Evolutionary conservation across 2,329 filamentous ascomycete genomes (phyloP), one percentile per base, ranked within the genome.

Genomic region (Lachnellula suecica): DNA sequence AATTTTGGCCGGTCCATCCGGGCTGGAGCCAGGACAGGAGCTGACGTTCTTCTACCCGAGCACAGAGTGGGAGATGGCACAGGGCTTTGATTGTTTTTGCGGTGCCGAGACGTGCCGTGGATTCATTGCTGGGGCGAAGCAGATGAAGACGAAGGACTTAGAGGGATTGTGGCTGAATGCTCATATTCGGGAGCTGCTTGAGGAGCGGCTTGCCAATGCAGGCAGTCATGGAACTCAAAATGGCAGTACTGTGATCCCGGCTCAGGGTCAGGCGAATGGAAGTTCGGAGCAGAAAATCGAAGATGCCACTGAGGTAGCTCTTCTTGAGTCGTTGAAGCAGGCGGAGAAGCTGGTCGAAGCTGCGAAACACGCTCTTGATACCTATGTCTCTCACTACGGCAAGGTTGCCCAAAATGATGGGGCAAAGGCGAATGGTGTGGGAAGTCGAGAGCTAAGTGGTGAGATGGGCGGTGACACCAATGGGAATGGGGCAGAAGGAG

Each of bases 1-100:
- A 60, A 71, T 89, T 57, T 71, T 85, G 23, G 83, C 80, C 10
- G 80, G 79, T 6, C 79, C 79, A 20, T 74, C 75, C 49, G 81
- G 82, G 29, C 74, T 85, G 47, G 65, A 71, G 48, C 65, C 70
- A 4, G 81, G 79, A 44, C 78, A 85, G 54, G 82, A 85, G 64
- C 72, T 85, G 43, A 83, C 82, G 66, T 90, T 89, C 72, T 90
- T 89, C 71, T 90, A 90, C 62, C 85, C 87, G 4, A 88, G 83
- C 49, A 89, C 85, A 1, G 87, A 90, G 70, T 90, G 85, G 85
- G 64, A 75, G 63, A 89, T 90, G 86, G 82, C 82, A 27, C 86
- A 89, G 72, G 78, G 84, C 4, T 90, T 90, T 65, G 71, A 79
- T 54, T 90, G 87, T 66, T 72, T 79, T 53, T 90, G 87, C 66